Evolutionary conservation across 1,284 basidiomycete species (phyloP), one percentile per base, ranked within the genome.

Genomic region (Marasmius oreades): DNA sequence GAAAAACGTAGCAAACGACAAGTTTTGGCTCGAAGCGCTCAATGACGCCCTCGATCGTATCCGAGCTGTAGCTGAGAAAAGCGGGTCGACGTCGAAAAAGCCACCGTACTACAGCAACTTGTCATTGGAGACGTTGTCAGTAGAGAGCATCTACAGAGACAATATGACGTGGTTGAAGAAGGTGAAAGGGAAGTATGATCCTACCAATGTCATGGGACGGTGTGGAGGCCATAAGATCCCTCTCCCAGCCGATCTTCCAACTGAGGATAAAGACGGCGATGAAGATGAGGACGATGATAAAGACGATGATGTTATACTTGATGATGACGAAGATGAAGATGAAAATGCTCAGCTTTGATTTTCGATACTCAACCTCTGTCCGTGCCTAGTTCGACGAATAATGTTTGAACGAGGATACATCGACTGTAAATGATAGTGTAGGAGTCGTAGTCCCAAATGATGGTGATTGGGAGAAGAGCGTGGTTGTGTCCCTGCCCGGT

Each of bases 21-120:
- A 33, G 0, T 62, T 59, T 50, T 70, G 68, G 68, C n/a, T 67
- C 47, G 22, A 22, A 1, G 33, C 42, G 34, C 63, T 70, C 56
- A 53, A 63, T 48, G 42, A 18, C 6, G 59, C 61, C 14, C 31
- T 66, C 45, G 23, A 47, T 12, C 20, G 20, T 2, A 58, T 68
- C 24, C 45, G 50, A 14, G 28, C 23, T 6, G 50, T 50, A 26
- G 58, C 61, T 20, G 18, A 28, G 20, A 20, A 53, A 2, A 37
- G 12, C 23, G 52, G 42, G 5, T 44, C 45, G 42, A 44, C 42
- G n/a, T 39, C 39, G 52, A 43, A 22, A 20, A 53, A 53, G 16
- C 37, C 42, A 4, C 39, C 42, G 39, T 53, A 24, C 5, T 53
- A 53, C 39, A 53, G 31, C 39, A 53, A 53, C 52, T 24, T 53